Percentiles rank a stretch among this genome's conserved stretches.
phyloP scores from a whole-genome alignment of 1,284 basidiomycete species.

The Heimioporus punctisporus region DNA sequence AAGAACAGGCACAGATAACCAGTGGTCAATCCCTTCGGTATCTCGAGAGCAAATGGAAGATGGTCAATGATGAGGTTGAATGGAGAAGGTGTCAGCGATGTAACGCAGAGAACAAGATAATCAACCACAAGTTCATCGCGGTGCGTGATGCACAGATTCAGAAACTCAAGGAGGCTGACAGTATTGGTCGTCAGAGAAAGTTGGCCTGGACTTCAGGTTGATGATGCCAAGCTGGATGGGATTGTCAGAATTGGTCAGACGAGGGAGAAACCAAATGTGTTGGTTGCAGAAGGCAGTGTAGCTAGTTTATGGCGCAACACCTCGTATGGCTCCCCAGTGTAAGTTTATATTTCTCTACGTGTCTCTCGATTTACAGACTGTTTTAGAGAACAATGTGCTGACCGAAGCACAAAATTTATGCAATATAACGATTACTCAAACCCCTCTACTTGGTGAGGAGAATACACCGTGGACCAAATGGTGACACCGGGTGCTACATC shows the following conservation, averaged over 20 bases:
- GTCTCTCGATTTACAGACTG: too few relatives aligned
- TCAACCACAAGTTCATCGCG: conserved; percentile 81
- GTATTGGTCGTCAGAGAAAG: conserved; percentile 88
- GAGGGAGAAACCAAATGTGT: conserved; percentile 84
- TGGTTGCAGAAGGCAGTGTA: conserved; percentile 82
- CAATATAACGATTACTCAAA: conserved; percentile 92
- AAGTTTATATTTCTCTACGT: too few relatives aligned
- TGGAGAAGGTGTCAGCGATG: conserved; percentile 85
- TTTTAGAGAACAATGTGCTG: conserved; percentile 94
- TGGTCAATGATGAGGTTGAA: conserved; percentile 88
- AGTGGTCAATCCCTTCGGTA: conserved; percentile 88
- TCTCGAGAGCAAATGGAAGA: conserved; percentile 91
- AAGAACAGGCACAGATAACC: conserved; percentile 90
- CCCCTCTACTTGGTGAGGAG: conserved; percentile 95
- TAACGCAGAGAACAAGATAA: conserved; percentile 59
- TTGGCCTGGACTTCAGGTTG: conserved; percentile 93
- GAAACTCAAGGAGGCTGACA: conserved; percentile 96
- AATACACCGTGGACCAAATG: conserved; percentile 83
- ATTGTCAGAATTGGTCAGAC: conserved; percentile 99
- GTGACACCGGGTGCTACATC: conserved; percentile 92
- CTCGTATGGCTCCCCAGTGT: conserved; percentile 92
- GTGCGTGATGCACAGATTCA: conserved; percentile 97
- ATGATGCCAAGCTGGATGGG: conserved; percentile 95
- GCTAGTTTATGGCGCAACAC: conserved; percentile 94
- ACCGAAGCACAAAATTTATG: conserved; percentile 95